phyloP scores from a whole-genome alignment of 2,329 filamentous ascomycete species.

The Mycosphaerelloides madeirae region DNA sequence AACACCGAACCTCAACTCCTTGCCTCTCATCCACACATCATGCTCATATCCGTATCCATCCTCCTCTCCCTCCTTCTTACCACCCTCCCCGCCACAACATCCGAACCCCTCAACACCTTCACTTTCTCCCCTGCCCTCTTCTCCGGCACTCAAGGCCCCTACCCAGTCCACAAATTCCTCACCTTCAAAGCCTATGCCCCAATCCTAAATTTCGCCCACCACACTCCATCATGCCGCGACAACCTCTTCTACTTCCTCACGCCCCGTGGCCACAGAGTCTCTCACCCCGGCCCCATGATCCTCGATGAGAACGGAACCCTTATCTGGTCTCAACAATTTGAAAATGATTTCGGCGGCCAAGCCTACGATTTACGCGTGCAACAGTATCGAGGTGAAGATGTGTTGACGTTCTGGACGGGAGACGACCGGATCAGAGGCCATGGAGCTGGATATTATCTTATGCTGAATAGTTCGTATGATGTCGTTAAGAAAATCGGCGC shows the following conservation, averaged over 20 bases:
- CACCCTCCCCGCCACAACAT: too few species aligned
- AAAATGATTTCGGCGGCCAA: conserved; percentile 21
- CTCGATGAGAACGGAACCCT: conserved; percentile 21
- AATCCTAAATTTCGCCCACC: conserved; percentile 10
- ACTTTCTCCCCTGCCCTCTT: too few species aligned
- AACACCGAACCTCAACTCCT: too few species aligned
- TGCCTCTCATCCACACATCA: too few species aligned
- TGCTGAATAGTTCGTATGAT: conserved; percentile 27
- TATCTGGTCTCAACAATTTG: conserved; percentile 23
- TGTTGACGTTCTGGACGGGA: conserved; percentile 34
- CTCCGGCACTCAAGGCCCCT: background rate
- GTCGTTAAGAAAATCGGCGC: conserved; percentile 36
- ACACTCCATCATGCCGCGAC: conserved; percentile 13
- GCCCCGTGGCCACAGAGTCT: conserved; percentile 19
- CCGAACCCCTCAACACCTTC: too few species aligned
- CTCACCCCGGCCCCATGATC: conserved; percentile 25
- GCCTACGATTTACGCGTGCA: conserved; percentile 31
- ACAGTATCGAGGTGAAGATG: conserved; percentile 29
- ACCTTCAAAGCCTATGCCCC: conserved; percentile 16
- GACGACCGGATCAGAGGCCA: conserved; percentile 30
- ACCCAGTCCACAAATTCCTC: conserved; percentile 13
- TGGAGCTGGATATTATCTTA: conserved; percentile 25
- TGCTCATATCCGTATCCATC: too few species aligned
- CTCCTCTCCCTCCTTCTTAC: too few species aligned
- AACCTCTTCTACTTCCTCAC: conserved; percentile 22